Conservation (phyloP, 2,329 filamentous ascomycete genomes). For the Monosporascus sp. region DNA sequence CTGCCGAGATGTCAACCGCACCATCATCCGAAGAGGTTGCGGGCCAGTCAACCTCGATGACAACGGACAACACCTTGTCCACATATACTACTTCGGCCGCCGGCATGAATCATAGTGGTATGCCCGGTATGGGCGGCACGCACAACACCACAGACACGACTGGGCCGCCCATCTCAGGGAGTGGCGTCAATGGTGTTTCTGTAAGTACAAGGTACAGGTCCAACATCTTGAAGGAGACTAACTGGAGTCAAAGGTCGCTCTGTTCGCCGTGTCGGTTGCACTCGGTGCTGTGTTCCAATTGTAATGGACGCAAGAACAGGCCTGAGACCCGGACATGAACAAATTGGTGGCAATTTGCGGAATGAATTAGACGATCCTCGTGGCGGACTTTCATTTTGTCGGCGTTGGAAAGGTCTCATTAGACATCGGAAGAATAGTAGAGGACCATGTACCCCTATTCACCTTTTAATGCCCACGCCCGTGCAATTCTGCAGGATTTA, state of each 20-base stretch:
- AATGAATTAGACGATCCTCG: not conserved
- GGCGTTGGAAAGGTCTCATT: too few species aligned
- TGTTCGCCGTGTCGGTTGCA: slow-evolving; percentile 17
- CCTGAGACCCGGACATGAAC: not conserved
- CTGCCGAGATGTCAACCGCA: not conserved
- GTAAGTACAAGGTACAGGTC: slow-evolving; percentile 13
- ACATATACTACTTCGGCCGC: slow-evolving; percentile 5
- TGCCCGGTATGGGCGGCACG: slow-evolving; percentile 9
- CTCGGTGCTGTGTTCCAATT: slow-evolving; percentile 16
- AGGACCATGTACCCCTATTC: too few species aligned
- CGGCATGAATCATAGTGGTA: slow-evolving; percentile 2
- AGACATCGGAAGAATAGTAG: too few species aligned
- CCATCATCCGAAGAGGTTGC: slow-evolving; percentile 1
- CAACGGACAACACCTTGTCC: slow-evolving; percentile 5
- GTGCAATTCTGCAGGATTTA: too few species aligned
- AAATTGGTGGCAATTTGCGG: not conserved
- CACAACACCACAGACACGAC: slow-evolving; percentile 12
- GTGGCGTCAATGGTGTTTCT: slow-evolving; percentile 15
- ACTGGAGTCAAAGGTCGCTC: slow-evolving; percentile 12
- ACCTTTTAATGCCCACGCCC: too few species aligned
- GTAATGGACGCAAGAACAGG: slow-evolving; percentile 2
- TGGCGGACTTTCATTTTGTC: too few species aligned
- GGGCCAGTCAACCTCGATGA: slow-evolving; percentile 5
- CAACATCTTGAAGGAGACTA: slow-evolving; percentile 3
- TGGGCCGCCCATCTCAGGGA: slow-evolving; percentile 13